Percentiles rank a stretch among this genome's conserved stretches.
phyloP scores from a whole-genome alignment of 2,329 filamentous ascomycete genomes.

The Chrysosporium keratinophilum region DNA sequence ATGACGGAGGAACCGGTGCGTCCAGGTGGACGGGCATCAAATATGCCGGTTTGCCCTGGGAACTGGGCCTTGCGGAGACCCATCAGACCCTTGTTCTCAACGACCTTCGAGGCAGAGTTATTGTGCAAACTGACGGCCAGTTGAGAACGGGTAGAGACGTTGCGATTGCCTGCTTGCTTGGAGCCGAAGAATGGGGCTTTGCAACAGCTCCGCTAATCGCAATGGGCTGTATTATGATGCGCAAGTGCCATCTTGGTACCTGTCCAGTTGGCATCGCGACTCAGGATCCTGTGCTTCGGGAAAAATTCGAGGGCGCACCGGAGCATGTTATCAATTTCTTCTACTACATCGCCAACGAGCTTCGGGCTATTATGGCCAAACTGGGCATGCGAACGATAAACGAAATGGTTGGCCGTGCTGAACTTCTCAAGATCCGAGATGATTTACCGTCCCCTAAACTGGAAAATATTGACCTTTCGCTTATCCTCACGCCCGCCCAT shows the following conservation, averaged over 20 bases:
- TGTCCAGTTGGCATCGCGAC: conserved; percentile 92
- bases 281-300: conserved; percentile 83
- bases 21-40: conserved; percentile 98
- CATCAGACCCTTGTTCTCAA: conserved; percentile 94
- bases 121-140: conserved; percentile 94
- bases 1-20: conserved; percentile 93
- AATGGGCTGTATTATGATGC: conserved; percentile 94
- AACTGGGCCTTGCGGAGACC: conserved; percentile 89
- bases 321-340: conserved; percentile 99
- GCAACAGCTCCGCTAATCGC: conserved; percentile 90
- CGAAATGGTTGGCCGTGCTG: conserved; percentile 92
- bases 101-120: conserved; percentile 86
- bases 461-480: conserved; percentile 80
- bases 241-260: conserved; percentile 65
- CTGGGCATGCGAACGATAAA: conserved; percentile 92
- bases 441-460: conserved; percentile 83
- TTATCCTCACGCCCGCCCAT: conserved; percentile 91
- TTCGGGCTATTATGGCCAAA: conserved; percentile 92
- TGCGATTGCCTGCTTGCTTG: conserved; percentile 84
- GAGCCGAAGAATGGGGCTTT: conserved; percentile 97
- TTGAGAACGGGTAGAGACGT: conserved; percentile 86
- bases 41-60: conserved; percentile 93
- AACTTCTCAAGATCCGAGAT: conserved; percentile 74
- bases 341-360: conserved; percentile 93
- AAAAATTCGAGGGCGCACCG: conserved; percentile 86